phyloP scores from a whole-genome alignment of 495 filamentous ascomycete genomes.

The Tuber borchii region DNA sequence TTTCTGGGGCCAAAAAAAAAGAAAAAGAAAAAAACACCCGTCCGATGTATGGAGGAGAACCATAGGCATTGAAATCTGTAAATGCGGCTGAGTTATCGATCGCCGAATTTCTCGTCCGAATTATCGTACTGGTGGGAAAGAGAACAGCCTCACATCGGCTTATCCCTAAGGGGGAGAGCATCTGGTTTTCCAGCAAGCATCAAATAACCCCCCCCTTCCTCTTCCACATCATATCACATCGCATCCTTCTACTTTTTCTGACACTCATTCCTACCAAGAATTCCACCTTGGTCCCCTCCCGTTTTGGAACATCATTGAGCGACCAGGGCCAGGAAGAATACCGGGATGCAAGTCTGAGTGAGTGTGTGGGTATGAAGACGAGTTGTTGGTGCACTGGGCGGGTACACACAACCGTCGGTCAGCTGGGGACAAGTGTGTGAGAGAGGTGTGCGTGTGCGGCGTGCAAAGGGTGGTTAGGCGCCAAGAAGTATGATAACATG shows the following conservation, averaged over 20 bases:
- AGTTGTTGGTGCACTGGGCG: slow-evolving; percentile 30
- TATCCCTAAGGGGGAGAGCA: slow-evolving; percentile 15
- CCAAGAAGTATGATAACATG: slow-evolving; percentile 13
- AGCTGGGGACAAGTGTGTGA: slow-evolving; percentile 12
- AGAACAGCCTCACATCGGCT: slow-evolving; percentile 35
- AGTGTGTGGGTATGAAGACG: slow-evolving; percentile 20
- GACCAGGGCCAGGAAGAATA: slow-evolving; percentile 21
- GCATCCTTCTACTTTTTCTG: background rate
- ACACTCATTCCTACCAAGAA: slow-evolving; percentile 14
- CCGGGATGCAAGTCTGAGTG: slow-evolving; percentile 12
- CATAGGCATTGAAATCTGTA: slow-evolving; percentile 29
- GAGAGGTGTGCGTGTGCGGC: background rate
- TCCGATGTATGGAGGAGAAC: slow-evolving; percentile 25
- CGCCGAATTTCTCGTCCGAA: slow-evolving; percentile 18
- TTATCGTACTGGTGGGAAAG: slow-evolving; percentile 25
- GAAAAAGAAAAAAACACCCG: slow-evolving; percentile 28
- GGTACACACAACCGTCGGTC: slow-evolving; percentile 28
- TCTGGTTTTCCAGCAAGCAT: background rate
- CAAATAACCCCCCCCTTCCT: slow-evolving; percentile 12
- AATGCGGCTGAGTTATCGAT: slow-evolving; percentile 40
- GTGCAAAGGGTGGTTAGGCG: slow-evolving; percentile 25
- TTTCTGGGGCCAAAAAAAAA: slow-evolving; percentile 23
- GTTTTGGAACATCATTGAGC: slow-evolving; percentile 33
- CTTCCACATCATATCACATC: slow-evolving; percentile 7
- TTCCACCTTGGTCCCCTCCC: slow-evolving; percentile 13